Conservation (phyloP, 139 green algal genomes). For the Pycnococcus provasolii region DNA sequence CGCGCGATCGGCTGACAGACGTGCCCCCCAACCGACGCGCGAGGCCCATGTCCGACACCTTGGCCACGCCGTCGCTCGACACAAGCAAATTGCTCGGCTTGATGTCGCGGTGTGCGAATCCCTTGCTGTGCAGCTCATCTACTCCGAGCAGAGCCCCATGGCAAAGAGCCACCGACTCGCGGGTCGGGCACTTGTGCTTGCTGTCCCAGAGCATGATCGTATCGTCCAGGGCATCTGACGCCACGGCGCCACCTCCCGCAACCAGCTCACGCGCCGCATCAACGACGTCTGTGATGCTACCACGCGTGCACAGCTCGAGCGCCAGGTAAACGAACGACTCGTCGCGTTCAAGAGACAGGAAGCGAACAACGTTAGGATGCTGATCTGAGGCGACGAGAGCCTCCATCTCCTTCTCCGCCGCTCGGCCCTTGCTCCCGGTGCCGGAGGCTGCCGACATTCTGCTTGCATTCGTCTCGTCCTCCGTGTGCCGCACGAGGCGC, state of each 20-base stretch:
- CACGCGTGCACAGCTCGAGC: conserved; percentile 68
- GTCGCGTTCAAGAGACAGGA: conserved; percentile 96
- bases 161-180: conserved; percentile 17
- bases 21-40: conserved; percentile 17
- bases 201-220: not conserved
- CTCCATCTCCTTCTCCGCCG: conserved; percentile 78
- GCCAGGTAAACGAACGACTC: conserved; percentile 90
- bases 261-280: too few species aligned
- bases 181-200: not conserved
- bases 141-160: conserved; percentile 59
- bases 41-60: conserved; percentile 96
- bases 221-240: too few species aligned
- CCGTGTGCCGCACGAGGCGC: conserved; percentile 34
- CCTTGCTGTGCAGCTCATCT: conserved; percentile 61
- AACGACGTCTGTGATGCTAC: too few species aligned
- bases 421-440: not conserved
- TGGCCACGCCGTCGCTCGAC: conserved; percentile 54
- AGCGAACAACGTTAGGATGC: conserved; percentile 86
- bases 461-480: conserved; percentile 20
- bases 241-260: too few species aligned
- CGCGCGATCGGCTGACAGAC: not conserved
- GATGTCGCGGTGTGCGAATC: conserved; percentile 75
- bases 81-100: conserved; percentile 94
- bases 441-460: not conserved
- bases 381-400: conserved; percentile 85